Conservation (phyloP, 495 filamentous ascomycete species). For the Aeminium ludgeri region DNA sequence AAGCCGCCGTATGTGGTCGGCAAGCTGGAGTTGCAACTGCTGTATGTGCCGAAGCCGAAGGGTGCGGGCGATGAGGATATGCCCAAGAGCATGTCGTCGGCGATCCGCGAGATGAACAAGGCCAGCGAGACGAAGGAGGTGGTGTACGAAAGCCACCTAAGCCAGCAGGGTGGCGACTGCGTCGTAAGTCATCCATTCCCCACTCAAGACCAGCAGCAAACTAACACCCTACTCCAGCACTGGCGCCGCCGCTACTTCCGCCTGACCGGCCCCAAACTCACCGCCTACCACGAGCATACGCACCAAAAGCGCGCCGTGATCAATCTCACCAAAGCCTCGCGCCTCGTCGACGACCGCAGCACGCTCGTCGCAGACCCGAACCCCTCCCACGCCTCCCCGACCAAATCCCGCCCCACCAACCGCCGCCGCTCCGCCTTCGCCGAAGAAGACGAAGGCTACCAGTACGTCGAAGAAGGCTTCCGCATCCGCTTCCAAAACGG, state of each 20-base stretch:
- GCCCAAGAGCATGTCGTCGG: conserved; percentile 95
- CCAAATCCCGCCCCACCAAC: conserved; percentile 55
- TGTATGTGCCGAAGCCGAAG: conserved; percentile 87
- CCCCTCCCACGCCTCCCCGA: background rate
- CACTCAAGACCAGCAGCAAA: no score
- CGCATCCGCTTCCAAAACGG: conserved; percentile 95
- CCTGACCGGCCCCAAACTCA: conserved; percentile 75
- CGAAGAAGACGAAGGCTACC: conserved; percentile 96
- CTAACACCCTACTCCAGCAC: no score
- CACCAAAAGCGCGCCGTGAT: conserved; percentile 92
- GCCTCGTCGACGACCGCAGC: conserved; percentile 84
- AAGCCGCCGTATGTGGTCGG: conserved; percentile 86
- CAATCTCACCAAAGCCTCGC: conserved; percentile 83
- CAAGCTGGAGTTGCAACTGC: conserved; percentile 77
- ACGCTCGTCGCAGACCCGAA: conserved; percentile 44
- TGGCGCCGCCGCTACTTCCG: conserved; percentile 98
- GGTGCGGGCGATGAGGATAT: conserved; percentile 84
- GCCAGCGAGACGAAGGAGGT: conserved; percentile 53
- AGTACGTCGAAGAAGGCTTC: conserved; percentile 99
- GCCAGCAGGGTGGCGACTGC: conserved; percentile 94
- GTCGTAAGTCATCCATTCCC: conserved; percentile 48
- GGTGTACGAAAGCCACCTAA: conserved; percentile 73
- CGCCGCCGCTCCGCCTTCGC: conserved; percentile 88
- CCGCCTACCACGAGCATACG: conserved; percentile 89
- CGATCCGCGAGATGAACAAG: conserved; percentile 78